Base-by-base conservation (phyloP, 2,329 filamentous ascomycete species). In the Cercospora citrullina region DNA sequence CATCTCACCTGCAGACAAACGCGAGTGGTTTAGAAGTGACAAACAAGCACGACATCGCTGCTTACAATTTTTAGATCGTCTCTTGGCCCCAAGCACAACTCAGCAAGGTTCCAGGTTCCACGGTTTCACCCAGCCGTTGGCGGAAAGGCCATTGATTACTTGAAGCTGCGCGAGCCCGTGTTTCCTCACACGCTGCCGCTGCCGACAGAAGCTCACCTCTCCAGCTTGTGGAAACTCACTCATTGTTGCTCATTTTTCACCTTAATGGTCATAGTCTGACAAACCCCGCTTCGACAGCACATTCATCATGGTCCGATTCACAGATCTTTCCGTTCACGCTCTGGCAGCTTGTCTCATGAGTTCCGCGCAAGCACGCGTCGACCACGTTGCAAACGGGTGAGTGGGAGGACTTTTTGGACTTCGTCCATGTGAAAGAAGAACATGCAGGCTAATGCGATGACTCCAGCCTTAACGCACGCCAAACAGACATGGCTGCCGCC, bases 281-380 rank as follows among this genome's bases (percentile, higher is more conserved):
- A 21, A 33, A n/a, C 33, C 63, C 68, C 69, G 60, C 67, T 66
- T 16, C 30, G 31, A 62, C 33, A 48, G n/a, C 21, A 45, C 33
- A 48, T 26, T 16, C 62, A 58, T 59, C 53, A 73, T 45, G 39
- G 73, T 76, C 70, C 72, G 72, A 45, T 64, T 75, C 65, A 68
- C 70, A 53, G 73, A 75, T 70, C 73, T 74, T 68, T 71, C 73
- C 60, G 67, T 75, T 30, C 65, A 69, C 57, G 68, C 74, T 51
- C 67, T 72, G 26, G 71, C 69, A 31, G 51, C 70, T 48, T 70
- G 55, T 65, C 74, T 72, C 68, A 74, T 76, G 72, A 75, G 71
- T 57, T 65, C 71, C 42, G 74, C 71, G 18, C 73, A 75, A 67
- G 66, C 74, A 62, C 65, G 74, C 65, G 70, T 76, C 57, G 71